Percentiles rank a stretch among this genome's conserved stretches.
Conservation (phyloP, 805 yeast species). For the Myxozyma neglecta region DNA sequence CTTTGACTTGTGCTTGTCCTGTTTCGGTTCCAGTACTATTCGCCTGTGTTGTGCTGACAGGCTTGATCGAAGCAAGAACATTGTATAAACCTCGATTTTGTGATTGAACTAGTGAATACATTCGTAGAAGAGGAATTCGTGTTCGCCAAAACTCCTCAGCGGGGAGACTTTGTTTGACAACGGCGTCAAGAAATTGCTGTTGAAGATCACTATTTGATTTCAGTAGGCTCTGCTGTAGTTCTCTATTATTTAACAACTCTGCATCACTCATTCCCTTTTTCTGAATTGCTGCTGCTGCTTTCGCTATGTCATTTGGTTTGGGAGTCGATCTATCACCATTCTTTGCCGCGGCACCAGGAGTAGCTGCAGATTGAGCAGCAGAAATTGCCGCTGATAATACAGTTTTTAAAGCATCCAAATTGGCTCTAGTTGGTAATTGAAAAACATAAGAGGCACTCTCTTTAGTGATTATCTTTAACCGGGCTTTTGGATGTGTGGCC, state of each 20-base stretch:
- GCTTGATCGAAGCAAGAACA: slow-evolving; percentile 88
- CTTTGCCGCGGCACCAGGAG: slow-evolving; percentile 7
- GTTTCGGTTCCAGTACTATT: slow-evolving; percentile 53
- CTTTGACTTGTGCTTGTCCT: slow-evolving; percentile 64
- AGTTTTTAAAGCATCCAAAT: slow-evolving; percentile 72
- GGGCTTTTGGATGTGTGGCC: slow-evolving; percentile 38
- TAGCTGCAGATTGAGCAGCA: slow-evolving; percentile 36
- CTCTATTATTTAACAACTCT: slow-evolving; percentile 65
- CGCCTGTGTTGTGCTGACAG: slow-evolving; percentile 72
- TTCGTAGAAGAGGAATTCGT: slow-evolving; percentile 61
- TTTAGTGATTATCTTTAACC: slow-evolving; percentile 33
- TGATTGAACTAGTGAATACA: slow-evolving; percentile 78
- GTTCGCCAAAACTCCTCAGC: slow-evolving; percentile 54
- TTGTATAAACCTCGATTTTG: slow-evolving; percentile 93
- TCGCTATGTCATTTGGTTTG: neutral
- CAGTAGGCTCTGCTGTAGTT: slow-evolving; percentile 75
- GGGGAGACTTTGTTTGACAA: slow-evolving; percentile 63
- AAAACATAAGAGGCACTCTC: slow-evolving; percentile 46
- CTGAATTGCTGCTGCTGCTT: slow-evolving; percentile 30
- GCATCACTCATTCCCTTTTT: slow-evolving; percentile 49
- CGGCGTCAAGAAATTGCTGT: slow-evolving; percentile 82
- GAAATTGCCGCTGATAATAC: slow-evolving; percentile 50
- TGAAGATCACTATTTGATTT: slow-evolving; percentile 67
- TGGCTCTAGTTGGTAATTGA: slow-evolving; percentile 67
- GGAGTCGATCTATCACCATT: neutral